Base-by-base conservation (phyloP, 768 basidiomycete species). In the Leccinum arenicola region DNA sequence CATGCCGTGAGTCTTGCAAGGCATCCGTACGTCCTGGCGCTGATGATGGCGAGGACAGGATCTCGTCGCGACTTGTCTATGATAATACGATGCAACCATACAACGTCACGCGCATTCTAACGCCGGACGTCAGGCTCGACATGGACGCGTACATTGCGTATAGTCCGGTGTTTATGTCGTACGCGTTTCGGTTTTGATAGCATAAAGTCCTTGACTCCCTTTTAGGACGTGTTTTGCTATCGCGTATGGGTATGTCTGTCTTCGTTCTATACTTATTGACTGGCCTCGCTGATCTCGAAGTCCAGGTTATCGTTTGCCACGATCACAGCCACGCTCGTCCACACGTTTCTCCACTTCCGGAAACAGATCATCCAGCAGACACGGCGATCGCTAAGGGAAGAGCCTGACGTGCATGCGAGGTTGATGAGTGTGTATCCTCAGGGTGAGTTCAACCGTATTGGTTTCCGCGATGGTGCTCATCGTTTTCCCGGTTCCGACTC, bases 341-440 rank as follows among this genome's bases (percentile, higher is more conserved):
- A 73, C 31, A 56, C 71, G 1, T 66, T 77, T 70, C 75, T 93
- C 35, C 86, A 85, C 75, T 90, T 86, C 76, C 84, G 90, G 69
- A 88, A 88, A 68, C 88, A 90, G 70, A 89, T 93, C 58, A 85
- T 85, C 80, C 77, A 76, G 4, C 89, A 91, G 70, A 75, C 84
- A 19, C 84, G 88, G 50, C 81, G 85, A 55, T 80, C 89, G 4
- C 80, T 89, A 71, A 72, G 80, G 51, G 93, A 93, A 65, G 88
- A 91, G 66, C 88, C 89, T 0, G 92, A 94, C 75, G 84, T 94
- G 60, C 92, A 94, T 65, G 89, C 89, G 19, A 83, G 90, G 12
- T 77, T 94, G 38, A 94, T 94, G 93, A 77, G 81, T 12, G 74
- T 75, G 52, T 95, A 95, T 68, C 78, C 76, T 1, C 88, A 69